A percentile compares a stretch with the other conserved stretches of the same genome.
These are phyloP conservation scores for Phaeomoniella chlamydospora DNA, from an alignment of 2,329 filamentous ascomycete genomes.

Conservation along the genomic window DNA sequence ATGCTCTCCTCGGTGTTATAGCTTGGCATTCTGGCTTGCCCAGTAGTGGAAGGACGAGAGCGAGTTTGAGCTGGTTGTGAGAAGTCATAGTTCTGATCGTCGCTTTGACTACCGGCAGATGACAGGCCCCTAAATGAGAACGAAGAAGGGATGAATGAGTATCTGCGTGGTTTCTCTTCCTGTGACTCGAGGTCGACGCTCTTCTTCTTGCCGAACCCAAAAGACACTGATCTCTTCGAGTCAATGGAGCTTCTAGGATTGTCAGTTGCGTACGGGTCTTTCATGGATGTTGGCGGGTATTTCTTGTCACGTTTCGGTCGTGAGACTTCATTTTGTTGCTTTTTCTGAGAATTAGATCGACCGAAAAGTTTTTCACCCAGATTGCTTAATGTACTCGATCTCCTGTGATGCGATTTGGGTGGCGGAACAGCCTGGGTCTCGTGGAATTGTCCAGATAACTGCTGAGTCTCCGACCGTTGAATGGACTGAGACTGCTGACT, in stretches of 20 bases:
- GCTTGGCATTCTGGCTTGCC: constrained; percentile 4
- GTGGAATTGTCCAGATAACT: constrained; percentile 43
- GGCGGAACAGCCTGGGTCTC: constrained; percentile 33
- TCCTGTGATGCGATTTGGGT: constrained; percentile 40
- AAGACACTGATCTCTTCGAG: constrained; percentile 57
- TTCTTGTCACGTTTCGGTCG: constrained; percentile 42
- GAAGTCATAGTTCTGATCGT: constrained; percentile 18
- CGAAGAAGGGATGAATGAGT: constrained; percentile 53
- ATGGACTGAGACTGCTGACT: constrained; percentile 33
- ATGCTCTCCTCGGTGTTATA: neutral
- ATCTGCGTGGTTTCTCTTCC: constrained; percentile 48
- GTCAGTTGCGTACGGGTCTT: constrained; percentile 48
- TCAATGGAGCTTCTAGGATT: constrained; percentile 55
- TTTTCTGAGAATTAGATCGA: constrained; percentile 51
- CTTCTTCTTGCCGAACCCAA: constrained; percentile 55
- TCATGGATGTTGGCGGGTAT: constrained; percentile 88
- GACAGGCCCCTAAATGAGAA: constrained; percentile 50
- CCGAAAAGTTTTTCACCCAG: constrained; percentile 76
- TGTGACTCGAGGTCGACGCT: constrained; percentile 54
- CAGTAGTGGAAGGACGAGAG: constrained; percentile 4
- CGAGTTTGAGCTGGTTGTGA: constrained; percentile 3
- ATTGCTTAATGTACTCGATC: constrained; percentile 63
- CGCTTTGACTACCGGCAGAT: constrained; percentile 37
- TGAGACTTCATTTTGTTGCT: constrained; percentile 17
- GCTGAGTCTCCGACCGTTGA: constrained; percentile 45